A percentile compares a stretch with the other conserved stretches of the same genome.
phyloP scores from a whole-genome alignment of 371 early-diverging fungal species.

The Saksenaea oblongispora region DNA sequence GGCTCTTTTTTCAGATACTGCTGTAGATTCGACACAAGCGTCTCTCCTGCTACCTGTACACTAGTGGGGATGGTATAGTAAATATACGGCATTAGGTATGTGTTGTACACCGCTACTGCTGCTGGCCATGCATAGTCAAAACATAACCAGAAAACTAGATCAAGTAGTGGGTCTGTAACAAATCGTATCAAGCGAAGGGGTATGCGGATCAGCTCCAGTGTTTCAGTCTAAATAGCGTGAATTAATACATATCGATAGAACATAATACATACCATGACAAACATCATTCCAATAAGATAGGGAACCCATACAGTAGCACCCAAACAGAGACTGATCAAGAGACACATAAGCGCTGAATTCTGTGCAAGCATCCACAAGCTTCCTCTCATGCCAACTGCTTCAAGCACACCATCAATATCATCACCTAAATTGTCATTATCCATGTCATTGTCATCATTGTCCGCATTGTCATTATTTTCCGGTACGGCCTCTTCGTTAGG shows the following conservation, averaged over 20 bases:
- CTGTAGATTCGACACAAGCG: not conserved
- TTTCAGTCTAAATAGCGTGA: not conserved
- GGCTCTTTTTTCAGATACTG: not conserved
- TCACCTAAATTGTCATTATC: slow-evolving; percentile 65
- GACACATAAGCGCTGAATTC: slow-evolving; percentile 71
- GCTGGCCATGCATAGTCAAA: slow-evolving; percentile 8
- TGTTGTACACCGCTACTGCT: not conserved
- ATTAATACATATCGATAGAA: not conserved
- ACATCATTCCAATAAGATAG: slow-evolving; percentile 62
- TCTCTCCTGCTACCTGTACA: not conserved
- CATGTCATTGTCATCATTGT: slow-evolving; percentile 24
- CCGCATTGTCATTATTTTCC: slow-evolving; percentile 8
- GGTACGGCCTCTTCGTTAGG: not conserved
- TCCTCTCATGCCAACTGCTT: slow-evolving; percentile 86
- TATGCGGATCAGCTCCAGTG: slow-evolving; percentile 8
- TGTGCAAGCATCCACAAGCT: slow-evolving; percentile 68
- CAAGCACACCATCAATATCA: slow-evolving; percentile 77
- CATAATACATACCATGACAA: slow-evolving; percentile 17
- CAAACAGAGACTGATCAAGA: slow-evolving; percentile 71
- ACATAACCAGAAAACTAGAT: slow-evolving; percentile 6
- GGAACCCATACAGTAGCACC: slow-evolving; percentile 79
- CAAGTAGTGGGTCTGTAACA: slow-evolving; percentile 18
- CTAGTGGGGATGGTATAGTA: not conserved
- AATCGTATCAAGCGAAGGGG: slow-evolving; percentile 11
- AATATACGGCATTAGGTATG: not conserved